Evolutionary conservation across 352 stramenopile species (phyloP).

Genomic region (Phytophthora megakarya): DNA sequence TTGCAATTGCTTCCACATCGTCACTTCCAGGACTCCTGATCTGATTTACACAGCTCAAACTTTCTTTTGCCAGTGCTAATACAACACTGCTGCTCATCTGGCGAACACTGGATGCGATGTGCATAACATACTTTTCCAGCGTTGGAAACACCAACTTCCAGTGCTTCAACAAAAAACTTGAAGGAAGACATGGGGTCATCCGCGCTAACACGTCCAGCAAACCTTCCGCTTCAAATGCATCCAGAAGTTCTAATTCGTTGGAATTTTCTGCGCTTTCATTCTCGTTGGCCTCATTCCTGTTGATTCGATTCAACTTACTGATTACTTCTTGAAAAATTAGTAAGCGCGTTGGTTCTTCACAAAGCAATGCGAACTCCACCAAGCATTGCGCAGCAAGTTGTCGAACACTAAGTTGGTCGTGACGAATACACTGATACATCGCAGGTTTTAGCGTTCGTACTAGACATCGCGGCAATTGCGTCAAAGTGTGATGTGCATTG

Average conservation of each 20-base stretch:
- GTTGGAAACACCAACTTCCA: constrained; percentile 76
- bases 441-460: constrained; percentile 50
- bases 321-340: constrained; percentile 74
- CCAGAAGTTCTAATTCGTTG: constrained; percentile 37
- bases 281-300: constrained; percentile 12
- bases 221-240: constrained; percentile 66
- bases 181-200: constrained; percentile 45
- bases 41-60: background rate
- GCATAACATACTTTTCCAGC: constrained; percentile 72
- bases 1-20: background rate
- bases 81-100: constrained; percentile 62
- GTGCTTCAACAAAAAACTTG: constrained; percentile 64
- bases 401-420: constrained; percentile 65
- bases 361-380: constrained; percentile 49
- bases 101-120: constrained; percentile 71
- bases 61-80: constrained; percentile 46
- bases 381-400: constrained; percentile 56
- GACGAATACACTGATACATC: constrained; percentile 60
- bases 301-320: constrained; percentile 76
- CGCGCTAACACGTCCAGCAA: constrained; percentile 64
- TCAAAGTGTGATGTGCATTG: constrained; percentile 10
- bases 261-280: background rate
- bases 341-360: constrained; percentile 55
- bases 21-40: background rate
- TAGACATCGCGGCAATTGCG: constrained; percentile 34